Evolutionary conservation across 2,329 filamentous ascomycete species (phyloP), one percentile per base, ranked within the genome.

Genomic region (Talaromyces albobiverticillius): DNA sequence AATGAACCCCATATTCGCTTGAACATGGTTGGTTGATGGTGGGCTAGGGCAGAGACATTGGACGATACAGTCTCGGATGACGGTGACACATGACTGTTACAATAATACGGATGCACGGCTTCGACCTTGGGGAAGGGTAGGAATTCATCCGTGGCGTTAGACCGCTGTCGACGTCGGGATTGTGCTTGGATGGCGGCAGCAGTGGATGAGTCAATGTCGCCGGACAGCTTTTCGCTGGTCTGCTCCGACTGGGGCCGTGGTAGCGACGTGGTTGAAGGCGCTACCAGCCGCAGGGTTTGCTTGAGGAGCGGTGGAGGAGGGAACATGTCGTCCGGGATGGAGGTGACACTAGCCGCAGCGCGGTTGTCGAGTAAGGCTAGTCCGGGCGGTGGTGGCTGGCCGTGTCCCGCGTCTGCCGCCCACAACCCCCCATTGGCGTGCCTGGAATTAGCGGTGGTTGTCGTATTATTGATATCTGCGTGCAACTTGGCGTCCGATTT

Each of bases 141-240:
- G 46, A 43, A 59, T n/a, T 65, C 64, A 0, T 66, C 61, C 16
- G 54, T 56, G 1, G 64, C 63, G 10, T 66, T 62, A 0, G 66
- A 67, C 10, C 61, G 60, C 49, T 70, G 67, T 14, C 63, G 64
- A 13, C 69, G 68, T 2, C 69, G 60, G 13, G 63, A 66, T 40
- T 68, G 65, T 3, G 70, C 69, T 40, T 72, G 69, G 22, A 69
- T 62, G 1, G 69, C 69, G 0, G 70, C 70, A 1, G 69, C 70
- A 45, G 53, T 51, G 2, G 68, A 62, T n/a, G 64, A 62, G 41
- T 71, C 68, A 14, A 71, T 63, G 38, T 70, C 67, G 1, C 62
- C 62, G 22, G 58, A 58, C 48, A 61, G 23, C 26, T 56, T 51
- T 23, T 63, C 45, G 36, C 54, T 46, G n/a, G 56, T 67, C 54